phyloP scores from a whole-genome alignment of 441 rosid species.

The Capsella rubella region DNA sequence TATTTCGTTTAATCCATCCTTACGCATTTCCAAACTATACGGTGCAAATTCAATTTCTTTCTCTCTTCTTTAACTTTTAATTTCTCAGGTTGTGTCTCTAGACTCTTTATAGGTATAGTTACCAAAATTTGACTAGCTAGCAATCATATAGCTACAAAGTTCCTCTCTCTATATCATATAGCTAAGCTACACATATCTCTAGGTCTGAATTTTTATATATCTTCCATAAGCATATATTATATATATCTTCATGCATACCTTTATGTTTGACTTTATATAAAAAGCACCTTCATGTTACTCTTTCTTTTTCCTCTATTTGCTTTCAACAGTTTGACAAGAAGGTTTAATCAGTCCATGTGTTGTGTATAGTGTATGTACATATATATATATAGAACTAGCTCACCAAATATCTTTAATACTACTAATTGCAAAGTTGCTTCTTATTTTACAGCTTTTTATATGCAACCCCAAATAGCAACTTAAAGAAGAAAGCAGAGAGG shows the following conservation, averaged over 20 bases:
- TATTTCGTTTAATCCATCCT: constrained; percentile 37
- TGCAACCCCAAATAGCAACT: constrained; percentile 35
- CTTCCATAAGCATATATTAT: constrained; percentile 26
- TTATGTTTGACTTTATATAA: constrained; percentile 41
- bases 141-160: constrained; percentile 38
- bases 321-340: constrained; percentile 44
- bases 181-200: constrained; percentile 23
- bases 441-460: constrained; percentile 38
- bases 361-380: neutral
- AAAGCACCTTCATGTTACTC: constrained; percentile 37
- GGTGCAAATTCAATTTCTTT: constrained; percentile 28
- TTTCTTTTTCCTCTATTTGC: constrained; percentile 26
- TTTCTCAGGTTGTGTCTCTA: constrained; percentile 35
- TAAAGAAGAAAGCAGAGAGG: constrained; percentile 38
- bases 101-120: constrained; percentile 38
- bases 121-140: constrained; percentile 38
- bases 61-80: constrained; percentile 18
- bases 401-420: constrained; percentile 24
- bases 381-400: constrained; percentile 24
- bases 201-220: constrained; percentile 29
- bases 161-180: constrained; percentile 11
- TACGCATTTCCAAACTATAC: constrained; percentile 22
- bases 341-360: constrained; percentile 29
- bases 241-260: constrained; percentile 37
- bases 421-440: constrained; percentile 30